Evolutionary conservation across 331 rosid genomes (phyloP).

Genomic region (Arachis monticola): DNA sequence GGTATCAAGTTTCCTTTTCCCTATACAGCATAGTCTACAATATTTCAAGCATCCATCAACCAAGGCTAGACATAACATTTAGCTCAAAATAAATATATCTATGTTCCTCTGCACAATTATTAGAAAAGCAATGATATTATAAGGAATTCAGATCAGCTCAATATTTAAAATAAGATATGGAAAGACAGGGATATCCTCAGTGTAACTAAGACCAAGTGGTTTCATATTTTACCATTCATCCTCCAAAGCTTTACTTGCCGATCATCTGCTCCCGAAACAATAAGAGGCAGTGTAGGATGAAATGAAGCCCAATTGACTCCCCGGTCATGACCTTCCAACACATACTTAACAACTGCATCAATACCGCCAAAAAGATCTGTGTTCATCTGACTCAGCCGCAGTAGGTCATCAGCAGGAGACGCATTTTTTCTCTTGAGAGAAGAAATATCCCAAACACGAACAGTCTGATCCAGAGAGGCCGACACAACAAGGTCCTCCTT

Average conservation of each 20-base stretch:
- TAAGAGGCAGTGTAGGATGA: conserved; percentile 89
- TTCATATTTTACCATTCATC: conserved; percentile 81
- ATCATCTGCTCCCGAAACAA: conserved; percentile 98
- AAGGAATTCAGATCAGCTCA: not conserved
- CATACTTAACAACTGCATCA: conserved; percentile 97
- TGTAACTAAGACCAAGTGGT: not conserved
- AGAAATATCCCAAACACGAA: conserved; percentile 97
- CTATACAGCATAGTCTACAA: not conserved
- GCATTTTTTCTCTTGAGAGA: conserved; percentile 79
- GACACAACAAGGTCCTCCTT: conserved; percentile 95
- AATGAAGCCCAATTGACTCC: conserved; percentile 99
- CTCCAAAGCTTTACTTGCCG: conserved; percentile 97
- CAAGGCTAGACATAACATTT: not conserved
- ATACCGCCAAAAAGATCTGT: conserved; percentile 95
- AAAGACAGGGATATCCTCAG: not conserved
- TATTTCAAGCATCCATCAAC: not conserved
- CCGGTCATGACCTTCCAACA: conserved; percentile 97
- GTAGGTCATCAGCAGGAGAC: conserved; percentile 88
- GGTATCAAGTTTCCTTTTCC: not conserved
- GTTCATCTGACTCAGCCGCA: conserved; percentile 92
- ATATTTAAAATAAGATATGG: not conserved
- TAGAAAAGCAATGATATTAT: conserved; percentile 7
- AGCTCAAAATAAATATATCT: not conserved
- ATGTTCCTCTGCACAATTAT: not conserved
- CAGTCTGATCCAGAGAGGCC: conserved; percentile 93